These are phyloP conservation scores for Phaseolus coccineus DNA, from an alignment of 331 rosid genomes.

Conservation along the genomic window DNA sequence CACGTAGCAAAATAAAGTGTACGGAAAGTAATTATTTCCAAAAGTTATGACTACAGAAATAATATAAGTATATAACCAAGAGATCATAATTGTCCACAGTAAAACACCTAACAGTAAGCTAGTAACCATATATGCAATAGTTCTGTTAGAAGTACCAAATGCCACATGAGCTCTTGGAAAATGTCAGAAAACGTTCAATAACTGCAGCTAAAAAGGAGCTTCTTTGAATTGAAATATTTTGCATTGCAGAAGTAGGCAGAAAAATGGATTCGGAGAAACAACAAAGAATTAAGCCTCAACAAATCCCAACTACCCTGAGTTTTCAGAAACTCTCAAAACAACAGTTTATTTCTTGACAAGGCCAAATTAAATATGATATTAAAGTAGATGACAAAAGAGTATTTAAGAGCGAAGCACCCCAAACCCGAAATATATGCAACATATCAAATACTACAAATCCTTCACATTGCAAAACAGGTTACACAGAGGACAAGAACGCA, in stretches of 20 bases:
- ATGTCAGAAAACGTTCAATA: conserved; percentile 2
- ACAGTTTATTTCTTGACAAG: background rate
- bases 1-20: conserved; percentile 10
- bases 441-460: background rate
- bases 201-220: background rate
- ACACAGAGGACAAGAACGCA: background rate
- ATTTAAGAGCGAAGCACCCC: background rate
- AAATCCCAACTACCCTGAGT: background rate
- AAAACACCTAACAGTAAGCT: conserved; percentile 21
- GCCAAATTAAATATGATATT: conserved; percentile 13
- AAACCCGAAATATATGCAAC: background rate
- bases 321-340: background rate
- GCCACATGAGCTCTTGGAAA: conserved; percentile 8
- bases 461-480: background rate
- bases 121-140: background rate
- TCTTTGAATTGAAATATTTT: conserved; percentile 9
- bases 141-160: background rate
- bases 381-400: conserved; percentile 10
- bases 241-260: background rate
- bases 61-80: background rate
- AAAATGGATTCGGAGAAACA: conserved; percentile 19
- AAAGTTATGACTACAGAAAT: background rate
- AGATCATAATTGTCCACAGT: background rate
- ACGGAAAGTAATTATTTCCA: background rate
- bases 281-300: conserved; percentile 1